Conservation (phyloP, 2,329 filamentous ascomycete species). For the Chrysosporium queenslandicum region DNA sequence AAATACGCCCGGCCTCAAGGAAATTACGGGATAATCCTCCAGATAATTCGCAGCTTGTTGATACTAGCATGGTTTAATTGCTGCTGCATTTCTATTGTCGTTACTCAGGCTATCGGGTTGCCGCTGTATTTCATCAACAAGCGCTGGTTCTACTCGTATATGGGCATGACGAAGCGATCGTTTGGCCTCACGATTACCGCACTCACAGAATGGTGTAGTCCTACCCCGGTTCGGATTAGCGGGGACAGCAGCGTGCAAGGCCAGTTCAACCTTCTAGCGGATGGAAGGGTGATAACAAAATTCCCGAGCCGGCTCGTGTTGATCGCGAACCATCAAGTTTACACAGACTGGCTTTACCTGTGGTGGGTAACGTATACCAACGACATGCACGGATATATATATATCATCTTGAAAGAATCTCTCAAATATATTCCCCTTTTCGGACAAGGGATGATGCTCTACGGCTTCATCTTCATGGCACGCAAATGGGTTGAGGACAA, state of each 20-base stretch:
- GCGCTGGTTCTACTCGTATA: constrained; percentile 53
- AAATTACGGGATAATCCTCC: constrained; percentile 39
- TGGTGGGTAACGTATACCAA: constrained; percentile 60
- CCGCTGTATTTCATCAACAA: constrained; percentile 53
- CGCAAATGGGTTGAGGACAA: constrained; percentile 55
- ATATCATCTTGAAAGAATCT: constrained; percentile 58
- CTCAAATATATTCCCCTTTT: constrained; percentile 53
- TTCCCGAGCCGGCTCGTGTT: constrained; percentile 53
- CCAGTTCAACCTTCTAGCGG: constrained; percentile 47
- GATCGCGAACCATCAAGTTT: constrained; percentile 57
- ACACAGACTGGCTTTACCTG: constrained; percentile 60
- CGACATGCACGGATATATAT: constrained; percentile 55
- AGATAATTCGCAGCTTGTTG: constrained; percentile 37
- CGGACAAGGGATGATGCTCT: constrained; percentile 55
- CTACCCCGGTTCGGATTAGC: constrained; percentile 52
- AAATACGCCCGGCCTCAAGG: constrained; percentile 24
- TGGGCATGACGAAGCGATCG: constrained; percentile 56
- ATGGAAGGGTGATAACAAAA: constrained; percentile 48
- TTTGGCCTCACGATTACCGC: constrained; percentile 55
- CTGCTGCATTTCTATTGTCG: constrained; percentile 37
- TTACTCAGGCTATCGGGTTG: constrained; percentile 51
- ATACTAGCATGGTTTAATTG: constrained; percentile 39
- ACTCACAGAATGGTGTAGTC: constrained; percentile 53
- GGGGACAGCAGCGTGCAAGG: constrained; percentile 52
- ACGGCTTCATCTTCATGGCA: constrained; percentile 56